Conservation (phyloP, 164 flowering plant genomes). For the Chimonanthus salicifolius region DNA sequence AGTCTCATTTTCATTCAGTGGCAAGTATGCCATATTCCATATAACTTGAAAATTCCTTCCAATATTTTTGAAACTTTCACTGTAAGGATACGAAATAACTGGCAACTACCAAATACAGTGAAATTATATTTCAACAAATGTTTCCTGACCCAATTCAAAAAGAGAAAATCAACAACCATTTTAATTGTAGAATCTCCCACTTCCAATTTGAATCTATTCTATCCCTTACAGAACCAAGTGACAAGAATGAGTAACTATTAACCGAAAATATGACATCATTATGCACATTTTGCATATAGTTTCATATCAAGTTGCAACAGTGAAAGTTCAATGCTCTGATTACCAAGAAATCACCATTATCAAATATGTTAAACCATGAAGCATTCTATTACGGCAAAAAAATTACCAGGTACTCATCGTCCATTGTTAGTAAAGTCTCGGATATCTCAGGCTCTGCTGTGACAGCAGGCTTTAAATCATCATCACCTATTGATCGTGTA, state of each 20-base stretch:
- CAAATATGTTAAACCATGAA: background rate
- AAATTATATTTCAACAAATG: too few species aligned
- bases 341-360: background rate
- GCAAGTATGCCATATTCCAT: too few species aligned
- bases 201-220: too few species aligned
- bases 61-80: too few species aligned
- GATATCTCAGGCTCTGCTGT: conserved; percentile 95
- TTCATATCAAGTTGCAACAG: background rate
- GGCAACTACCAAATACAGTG: too few species aligned
- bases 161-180: too few species aligned
- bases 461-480: conserved; percentile 91
- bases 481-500: conserved; percentile 95
- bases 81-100: too few species aligned
- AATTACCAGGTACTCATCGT: conserved; percentile 79
- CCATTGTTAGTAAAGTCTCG: conserved; percentile 50
- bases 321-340: background rate
- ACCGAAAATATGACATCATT: background rate
- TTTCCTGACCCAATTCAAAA: too few species aligned
- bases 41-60: too few species aligned
- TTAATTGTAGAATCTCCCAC: too few species aligned
- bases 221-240: background rate
- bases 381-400: background rate
- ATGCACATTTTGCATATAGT: background rate
- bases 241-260: background rate
- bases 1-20: too few species aligned